phyloP scores from a whole-genome alignment of 495 filamentous ascomycete genomes.

The Amphirosellinia nigrospora region DNA sequence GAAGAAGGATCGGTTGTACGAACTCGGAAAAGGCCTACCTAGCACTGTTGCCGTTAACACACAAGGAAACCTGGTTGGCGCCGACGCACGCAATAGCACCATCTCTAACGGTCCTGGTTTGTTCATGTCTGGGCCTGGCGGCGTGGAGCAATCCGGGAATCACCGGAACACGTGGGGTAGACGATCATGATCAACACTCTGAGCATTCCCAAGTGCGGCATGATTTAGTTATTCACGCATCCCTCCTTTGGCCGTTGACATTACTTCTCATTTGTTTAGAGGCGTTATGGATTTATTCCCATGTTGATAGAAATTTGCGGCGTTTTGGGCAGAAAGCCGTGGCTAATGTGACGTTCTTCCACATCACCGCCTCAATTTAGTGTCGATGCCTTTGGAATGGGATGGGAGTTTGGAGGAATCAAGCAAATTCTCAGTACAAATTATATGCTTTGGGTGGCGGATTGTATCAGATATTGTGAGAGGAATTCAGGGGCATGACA shows the following conservation, averaged over 20 bases:
- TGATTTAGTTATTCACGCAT: neutral
- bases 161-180: conserved; percentile 24
- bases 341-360: neutral
- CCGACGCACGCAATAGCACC: conserved; percentile 38
- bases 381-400: conserved; percentile 1
- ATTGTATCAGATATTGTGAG: neutral
- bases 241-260: neutral
- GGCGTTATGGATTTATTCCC: conserved; percentile 19
- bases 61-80: conserved; percentile 40
- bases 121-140: conserved; percentile 40
- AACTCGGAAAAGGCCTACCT: conserved; percentile 48
- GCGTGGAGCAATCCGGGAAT: conserved; percentile 31
- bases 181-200: conserved; percentile 6
- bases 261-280: neutral
- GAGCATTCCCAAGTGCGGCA: neutral
- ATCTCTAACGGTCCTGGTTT: conserved; percentile 32
- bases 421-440: conserved; percentile 12
- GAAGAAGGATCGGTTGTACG: conserved; percentile 58
- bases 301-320: conserved; percentile 20
- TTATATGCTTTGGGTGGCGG: conserved; percentile 1
- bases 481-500: conserved; percentile 10
- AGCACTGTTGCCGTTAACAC: conserved; percentile 40
- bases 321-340: conserved; percentile 8
- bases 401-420: conserved; percentile 9
- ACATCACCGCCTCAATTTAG: neutral